phyloP scores from a whole-genome alignment of 495 filamentous ascomycete genomes.

The Neurospora tetrasperma region DNA sequence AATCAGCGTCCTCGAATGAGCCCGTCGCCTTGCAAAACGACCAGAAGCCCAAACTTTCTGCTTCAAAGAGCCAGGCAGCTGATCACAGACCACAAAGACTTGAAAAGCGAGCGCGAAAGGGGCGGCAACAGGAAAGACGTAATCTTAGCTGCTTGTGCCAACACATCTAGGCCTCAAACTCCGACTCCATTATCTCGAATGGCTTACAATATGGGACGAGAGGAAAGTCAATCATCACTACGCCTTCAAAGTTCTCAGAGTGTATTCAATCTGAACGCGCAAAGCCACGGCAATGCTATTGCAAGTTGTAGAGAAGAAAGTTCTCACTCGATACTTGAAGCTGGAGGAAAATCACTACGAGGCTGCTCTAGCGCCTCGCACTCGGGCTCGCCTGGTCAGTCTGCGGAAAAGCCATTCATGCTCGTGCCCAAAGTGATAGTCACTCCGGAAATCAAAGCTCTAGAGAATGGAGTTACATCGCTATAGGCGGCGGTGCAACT shows the following conservation, averaged over 20 bases:
- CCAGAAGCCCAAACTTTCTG: background rate
- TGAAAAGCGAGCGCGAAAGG: background rate
- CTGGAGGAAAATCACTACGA: background rate
- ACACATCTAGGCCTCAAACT: background rate
- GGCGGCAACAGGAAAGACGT: background rate
- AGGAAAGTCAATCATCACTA: background rate
- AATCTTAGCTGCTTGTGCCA: background rate
- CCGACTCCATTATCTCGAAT: background rate
- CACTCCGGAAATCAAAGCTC: slow-evolving; percentile 43
- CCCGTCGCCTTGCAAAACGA: background rate
- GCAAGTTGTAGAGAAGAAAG: background rate
- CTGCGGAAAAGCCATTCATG: slow-evolving; percentile 17
- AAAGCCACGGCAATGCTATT: background rate
- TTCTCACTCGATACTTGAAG: background rate
- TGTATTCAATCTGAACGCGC: background rate
- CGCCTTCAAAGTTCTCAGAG: slow-evolving; percentile 9
- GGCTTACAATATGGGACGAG: background rate
- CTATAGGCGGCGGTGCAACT: slow-evolving; percentile 42
- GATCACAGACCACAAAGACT: background rate
- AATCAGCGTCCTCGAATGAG: background rate
- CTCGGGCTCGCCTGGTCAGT: background rate
- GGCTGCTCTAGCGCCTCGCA: background rate
- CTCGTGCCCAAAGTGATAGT: slow-evolving; percentile 33
- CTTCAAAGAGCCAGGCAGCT: background rate
- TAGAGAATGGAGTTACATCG: slow-evolving; percentile 20